Base-by-base conservation (phyloP, 768 basidiomycete genomes). In the Crassisporium funariophilum region DNA sequence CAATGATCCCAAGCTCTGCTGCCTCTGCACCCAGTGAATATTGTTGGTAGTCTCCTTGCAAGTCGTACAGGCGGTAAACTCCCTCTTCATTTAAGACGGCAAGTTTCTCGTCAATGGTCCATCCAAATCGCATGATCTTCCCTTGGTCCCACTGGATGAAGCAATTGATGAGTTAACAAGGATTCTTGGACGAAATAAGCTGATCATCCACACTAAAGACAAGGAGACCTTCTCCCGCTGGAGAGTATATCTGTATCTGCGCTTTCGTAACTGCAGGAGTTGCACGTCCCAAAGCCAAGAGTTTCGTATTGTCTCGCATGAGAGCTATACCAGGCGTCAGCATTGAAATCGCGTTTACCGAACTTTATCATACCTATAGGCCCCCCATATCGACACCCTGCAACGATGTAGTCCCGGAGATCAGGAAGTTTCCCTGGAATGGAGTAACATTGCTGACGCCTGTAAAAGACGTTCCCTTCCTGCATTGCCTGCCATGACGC, bases 1-100 rank as follows among this genome's bases (percentile, higher is more conserved):
- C 89, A 40, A 92, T 72, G 24, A 98, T 77, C 0, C 92, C 94
- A 48, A 83, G 70, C 63, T 95, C 93, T 4, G 79, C 77, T 0
- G 88, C 90, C 41, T 95, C 94, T 7, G 72, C 72, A 6, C 92
- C 93, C 2, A 98, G 75, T 0, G 92, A 91, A 62, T 84, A 79
- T 51, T 98, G 94, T 47, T 80, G 72, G 61, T 94, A 97, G 55
- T 89, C 88, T 45, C 86, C 84, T 65, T 91, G 86, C 24, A 91
- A 70, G 68, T 92, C 88, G 59, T 98, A 98, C 19, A 98, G 57
- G 36, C 97, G 78, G 67, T 97, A 99, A 5, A 79, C 77, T 19
- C 95, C 95, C 57, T 98, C 94, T 66, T 95, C 93, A 60, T 94
- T 91, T 29, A 98, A 68, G 11, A 98, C 80, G 0, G 86, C 82